Evolutionary conservation across 1,284 basidiomycete species (phyloP).

Genomic region (Boletellus sp.): DNA sequence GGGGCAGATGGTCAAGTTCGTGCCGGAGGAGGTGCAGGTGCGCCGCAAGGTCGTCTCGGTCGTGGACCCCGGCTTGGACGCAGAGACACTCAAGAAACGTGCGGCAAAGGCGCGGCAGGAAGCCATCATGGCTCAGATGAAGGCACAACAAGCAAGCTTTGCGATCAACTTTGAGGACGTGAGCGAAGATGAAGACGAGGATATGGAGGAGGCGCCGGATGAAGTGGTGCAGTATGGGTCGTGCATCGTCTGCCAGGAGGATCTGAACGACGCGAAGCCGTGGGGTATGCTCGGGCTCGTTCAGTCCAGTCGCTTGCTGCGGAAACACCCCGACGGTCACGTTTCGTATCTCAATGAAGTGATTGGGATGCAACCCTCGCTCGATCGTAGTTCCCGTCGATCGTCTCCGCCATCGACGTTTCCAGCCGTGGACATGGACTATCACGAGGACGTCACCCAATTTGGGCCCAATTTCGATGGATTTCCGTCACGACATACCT

Average conservation of each 20-base stretch:
- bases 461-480: conserved; percentile 62
- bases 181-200: conserved; percentile 54
- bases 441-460: conserved; percentile 46
- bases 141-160: conserved; percentile 85
- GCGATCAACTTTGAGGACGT: conserved; percentile 70
- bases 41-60: conserved; percentile 45
- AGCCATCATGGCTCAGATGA: conserved; percentile 91
- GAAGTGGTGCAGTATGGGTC: conserved; percentile 72
- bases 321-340: conserved; percentile 75
- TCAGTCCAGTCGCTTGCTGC: conserved; percentile 85
- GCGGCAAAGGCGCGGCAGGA: conserved; percentile 85
- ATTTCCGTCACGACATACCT: conserved; percentile 69
- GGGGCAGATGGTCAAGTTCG: conserved; percentile 50
- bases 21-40: conserved; percentile 53
- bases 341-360: conserved; percentile 73
- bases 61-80: conserved; percentile 42
- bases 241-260: conserved; percentile 98
- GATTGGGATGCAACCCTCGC: conserved; percentile 58
- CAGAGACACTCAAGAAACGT: conserved; percentile 68
- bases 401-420: conserved; percentile 37
- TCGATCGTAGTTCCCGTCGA: conserved; percentile 54
- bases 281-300: conserved; percentile 91
- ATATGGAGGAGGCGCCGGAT: conserved; percentile 45
- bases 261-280: conserved; percentile 67
- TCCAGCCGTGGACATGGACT: conserved; percentile 51